These are phyloP conservation scores for Tetrapisispora fleetii DNA, from an alignment of 805 yeast species.

Conservation along the genomic window DNA sequence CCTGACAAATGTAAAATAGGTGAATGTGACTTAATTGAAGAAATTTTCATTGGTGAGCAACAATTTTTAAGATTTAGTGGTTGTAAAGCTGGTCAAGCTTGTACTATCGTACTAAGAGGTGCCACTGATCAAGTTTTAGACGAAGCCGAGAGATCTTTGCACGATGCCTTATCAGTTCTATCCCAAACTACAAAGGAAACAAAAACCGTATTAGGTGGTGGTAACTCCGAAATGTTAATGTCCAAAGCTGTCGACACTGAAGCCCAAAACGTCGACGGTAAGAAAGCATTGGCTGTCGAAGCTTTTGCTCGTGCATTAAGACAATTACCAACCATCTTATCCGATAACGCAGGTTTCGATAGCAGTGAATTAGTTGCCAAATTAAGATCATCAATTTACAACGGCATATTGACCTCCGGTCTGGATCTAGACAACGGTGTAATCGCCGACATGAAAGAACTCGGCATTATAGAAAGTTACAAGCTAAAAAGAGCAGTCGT, in stretches of 20 bases:
- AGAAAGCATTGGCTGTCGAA: conserved; percentile 88
- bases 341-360: conserved; percentile 96
- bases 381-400: conserved; percentile 73
- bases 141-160: conserved; percentile 94
- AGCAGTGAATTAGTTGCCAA: conserved; percentile 86
- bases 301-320: conserved; percentile 89
- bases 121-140: conserved; percentile 95
- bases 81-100: conserved; percentile 89
- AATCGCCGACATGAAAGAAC: conserved; percentile 88
- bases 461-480: conserved; percentile 87
- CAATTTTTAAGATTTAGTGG: conserved; percentile 89
- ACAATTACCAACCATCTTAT: conserved; percentile 88
- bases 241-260: conserved; percentile 89
- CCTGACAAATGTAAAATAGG: conserved; percentile 84
- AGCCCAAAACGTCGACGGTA: conserved; percentile 88
- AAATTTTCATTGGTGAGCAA: conserved; percentile 87
- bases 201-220: conserved; percentile 88
- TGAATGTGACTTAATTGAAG: conserved; percentile 82
- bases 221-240: conserved; percentile 94
- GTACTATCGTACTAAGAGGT: conserved; percentile 91
- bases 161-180: conserved; percentile 90
- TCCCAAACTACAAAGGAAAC: conserved; percentile 92
- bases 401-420: conserved; percentile 87
- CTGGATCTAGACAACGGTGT: conserved; percentile 75
- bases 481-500: conserved; percentile 92